Evolutionary conservation across 2,329 filamentous ascomycete species (phyloP).

Genomic region (Aspergillus floridensis): DNA sequence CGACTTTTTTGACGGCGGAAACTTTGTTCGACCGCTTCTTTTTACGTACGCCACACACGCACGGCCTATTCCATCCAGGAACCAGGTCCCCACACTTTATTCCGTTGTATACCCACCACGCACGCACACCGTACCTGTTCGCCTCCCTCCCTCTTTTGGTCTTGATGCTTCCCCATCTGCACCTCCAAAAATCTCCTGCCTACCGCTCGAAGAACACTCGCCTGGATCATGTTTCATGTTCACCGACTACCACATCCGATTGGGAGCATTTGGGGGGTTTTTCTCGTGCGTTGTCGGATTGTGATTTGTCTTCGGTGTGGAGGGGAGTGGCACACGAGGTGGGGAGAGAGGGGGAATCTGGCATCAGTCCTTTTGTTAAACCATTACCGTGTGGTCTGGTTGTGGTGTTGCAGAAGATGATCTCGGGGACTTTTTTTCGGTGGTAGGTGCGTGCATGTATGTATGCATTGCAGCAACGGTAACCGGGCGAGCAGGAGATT

Average conservation of each 20-base stretch:
- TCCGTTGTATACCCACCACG: neutral
- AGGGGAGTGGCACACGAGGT: neutral
- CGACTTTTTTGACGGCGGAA: neutral
- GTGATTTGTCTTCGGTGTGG: neutral
- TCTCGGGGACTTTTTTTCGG: slow-evolving; percentile 3
- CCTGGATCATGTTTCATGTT: slow-evolving; percentile 5
- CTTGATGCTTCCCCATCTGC: neutral
- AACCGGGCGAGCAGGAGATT: neutral
- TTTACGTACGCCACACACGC: neutral
- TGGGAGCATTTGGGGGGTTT: neutral
- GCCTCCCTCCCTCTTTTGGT: neutral
- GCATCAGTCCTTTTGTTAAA: neutral
- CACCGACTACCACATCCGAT: neutral
- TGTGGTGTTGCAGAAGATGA: slow-evolving; percentile 3
- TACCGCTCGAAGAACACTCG: too few species aligned
- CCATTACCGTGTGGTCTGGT: neutral
- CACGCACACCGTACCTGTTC: neutral
- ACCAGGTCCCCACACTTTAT: neutral
- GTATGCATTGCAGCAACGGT: slow-evolving; percentile 7
- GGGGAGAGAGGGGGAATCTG: neutral
- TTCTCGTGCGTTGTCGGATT: slow-evolving; percentile 10
- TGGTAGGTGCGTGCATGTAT: slow-evolving; percentile 2
- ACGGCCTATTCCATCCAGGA: slow-evolving; percentile 1
- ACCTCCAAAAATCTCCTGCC: too few species aligned
- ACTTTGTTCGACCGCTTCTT: neutral